phyloP scores from a whole-genome alignment of 306 rosid genomes.

The Macrotyloma uniflorum region DNA sequence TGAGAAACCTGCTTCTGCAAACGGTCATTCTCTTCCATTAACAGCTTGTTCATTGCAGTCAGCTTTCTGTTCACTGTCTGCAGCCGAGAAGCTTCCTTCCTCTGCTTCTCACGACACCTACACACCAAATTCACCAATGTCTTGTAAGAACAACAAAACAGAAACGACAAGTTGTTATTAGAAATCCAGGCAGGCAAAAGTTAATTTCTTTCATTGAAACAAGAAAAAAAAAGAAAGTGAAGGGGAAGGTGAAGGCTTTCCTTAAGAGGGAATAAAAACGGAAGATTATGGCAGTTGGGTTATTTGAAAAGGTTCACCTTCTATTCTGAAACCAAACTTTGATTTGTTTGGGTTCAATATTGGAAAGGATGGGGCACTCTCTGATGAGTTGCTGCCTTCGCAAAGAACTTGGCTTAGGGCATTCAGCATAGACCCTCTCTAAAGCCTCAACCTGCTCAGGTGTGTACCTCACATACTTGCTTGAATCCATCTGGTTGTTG shows the following conservation, averaged over 20 bases:
- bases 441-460: conserved; percentile 96
- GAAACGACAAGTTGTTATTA: neutral
- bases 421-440: conserved; percentile 93
- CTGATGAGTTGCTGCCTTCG: conserved; percentile 95
- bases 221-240: neutral
- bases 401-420: conserved; percentile 93
- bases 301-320: conserved; percentile 52
- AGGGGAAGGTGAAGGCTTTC: neutral
- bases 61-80: conserved; percentile 91
- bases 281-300: neutral
- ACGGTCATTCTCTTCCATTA: conserved; percentile 99
- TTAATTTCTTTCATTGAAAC: neutral
- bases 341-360: conserved; percentile 97
- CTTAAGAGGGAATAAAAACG: neutral
- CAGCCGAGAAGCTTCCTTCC: conserved; percentile 91
- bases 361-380: conserved; percentile 87
- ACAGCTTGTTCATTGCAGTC: conserved; percentile 84
- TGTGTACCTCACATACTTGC: conserved; percentile 92
- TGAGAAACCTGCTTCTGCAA: conserved; percentile 98
- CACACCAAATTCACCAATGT: neutral
- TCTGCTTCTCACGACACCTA: conserved; percentile 98
- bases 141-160: neutral
- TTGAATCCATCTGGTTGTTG: conserved; percentile 71
- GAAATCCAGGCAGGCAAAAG: neutral
- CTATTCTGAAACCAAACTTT: conserved; percentile 99